Percentiles rank a stretch among this genome's conserved stretches.
These are phyloP conservation scores for Brettanomyces nanus DNA, from an alignment of 805 yeast genomes.

Conservation along the genomic window DNA sequence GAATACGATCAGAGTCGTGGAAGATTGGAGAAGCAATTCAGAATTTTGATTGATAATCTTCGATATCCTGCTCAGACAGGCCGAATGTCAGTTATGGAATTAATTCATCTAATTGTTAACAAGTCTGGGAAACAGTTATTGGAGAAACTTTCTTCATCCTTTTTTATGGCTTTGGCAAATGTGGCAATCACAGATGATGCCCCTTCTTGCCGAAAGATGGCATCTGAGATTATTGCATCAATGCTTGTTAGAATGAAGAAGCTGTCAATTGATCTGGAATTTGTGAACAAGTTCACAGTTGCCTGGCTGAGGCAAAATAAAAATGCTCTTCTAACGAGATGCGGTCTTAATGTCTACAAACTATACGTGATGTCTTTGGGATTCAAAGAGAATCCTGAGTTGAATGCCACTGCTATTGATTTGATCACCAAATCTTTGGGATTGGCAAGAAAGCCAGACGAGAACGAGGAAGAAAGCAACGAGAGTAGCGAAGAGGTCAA, in stretches of 20 bases:
- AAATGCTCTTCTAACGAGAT: conserved; percentile 48
- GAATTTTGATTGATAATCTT: conserved; percentile 70
- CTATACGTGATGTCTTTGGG: conserved; percentile 47
- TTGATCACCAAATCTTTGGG: conserved; percentile 13
- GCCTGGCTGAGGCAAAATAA: conserved; percentile 60
- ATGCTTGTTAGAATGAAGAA: conserved; percentile 43
- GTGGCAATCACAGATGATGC: conserved; percentile 72
- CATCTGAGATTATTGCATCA: conserved; percentile 49
- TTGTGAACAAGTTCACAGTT: conserved; percentile 33
- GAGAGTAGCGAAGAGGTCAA: conserved; percentile 31
- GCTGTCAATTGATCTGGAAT: conserved; percentile 18
- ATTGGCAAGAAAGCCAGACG: conserved; percentile 28
- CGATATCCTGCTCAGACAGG: conserved; percentile 82
- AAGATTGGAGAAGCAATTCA: conserved; percentile 73
- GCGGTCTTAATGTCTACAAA: conserved; percentile 69
- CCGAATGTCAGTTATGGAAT: conserved; percentile 83
- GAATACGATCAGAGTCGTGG: conserved; percentile 93
- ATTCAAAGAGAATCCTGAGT: conserved; percentile 21
- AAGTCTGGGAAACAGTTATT: conserved; percentile 57
- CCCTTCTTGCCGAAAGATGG: conserved; percentile 76
- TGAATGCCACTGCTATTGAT: conserved; percentile 23
- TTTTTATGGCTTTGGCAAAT: conserved; percentile 76
- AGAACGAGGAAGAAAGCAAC: conserved; percentile 22
- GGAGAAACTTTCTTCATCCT: conserved; percentile 57
- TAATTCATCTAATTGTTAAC: conserved; percentile 59